Base-by-base conservation (phyloP, 1,284 basidiomycete species). In the Ustilago vetiveriae region DNA sequence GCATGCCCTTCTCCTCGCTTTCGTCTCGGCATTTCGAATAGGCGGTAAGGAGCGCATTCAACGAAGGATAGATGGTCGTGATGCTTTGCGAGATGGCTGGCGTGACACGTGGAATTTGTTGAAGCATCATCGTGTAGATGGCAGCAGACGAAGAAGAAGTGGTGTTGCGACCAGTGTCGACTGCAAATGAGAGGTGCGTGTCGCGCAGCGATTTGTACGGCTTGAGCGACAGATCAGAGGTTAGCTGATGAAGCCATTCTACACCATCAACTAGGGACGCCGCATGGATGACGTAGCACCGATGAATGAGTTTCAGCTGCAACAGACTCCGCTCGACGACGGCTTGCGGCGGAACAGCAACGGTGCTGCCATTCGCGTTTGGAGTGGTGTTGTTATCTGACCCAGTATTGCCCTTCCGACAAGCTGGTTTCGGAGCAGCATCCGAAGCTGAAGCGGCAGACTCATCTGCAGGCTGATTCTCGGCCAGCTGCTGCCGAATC, bases 201-300 rank as follows among this genome's bases (percentile, higher is more conserved):
- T 65, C 56, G 24, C 68, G 62, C 13, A 71, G 47, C 3, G 53
- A 56, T 35, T 71, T 71, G 62, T 65, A 71, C 13, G 68, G 68
- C 35, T 59, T 51, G 9, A 71, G 53, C 16, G 62, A 66, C 17
- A 71, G 40, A 19, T 71, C 68, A 3, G 46, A 46, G 22, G 40
- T 52, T 29, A 71, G 56, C 32, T 65, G 57, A 33, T 60, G 57
- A 9, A 71, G 41, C 68, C 68, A 71, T 39, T 71, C 68, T 9
- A 62, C 36, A 9, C 53, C 56, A 29, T 71, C 68, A 14, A 71
- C 57, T 3, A 58, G 26, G 3, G 56, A 51, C 9, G 48, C 49
- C 2, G 57, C 68, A 35, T 71, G 68, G 36, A 71, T 65, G 14
- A 71, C 49, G 37, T 60, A 71, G 50, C 62, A 60, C 5, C 62